phyloP scores from a whole-genome alignment of 2,329 filamentous ascomycete genomes.

The Fusarium oligoseptatum region DNA sequence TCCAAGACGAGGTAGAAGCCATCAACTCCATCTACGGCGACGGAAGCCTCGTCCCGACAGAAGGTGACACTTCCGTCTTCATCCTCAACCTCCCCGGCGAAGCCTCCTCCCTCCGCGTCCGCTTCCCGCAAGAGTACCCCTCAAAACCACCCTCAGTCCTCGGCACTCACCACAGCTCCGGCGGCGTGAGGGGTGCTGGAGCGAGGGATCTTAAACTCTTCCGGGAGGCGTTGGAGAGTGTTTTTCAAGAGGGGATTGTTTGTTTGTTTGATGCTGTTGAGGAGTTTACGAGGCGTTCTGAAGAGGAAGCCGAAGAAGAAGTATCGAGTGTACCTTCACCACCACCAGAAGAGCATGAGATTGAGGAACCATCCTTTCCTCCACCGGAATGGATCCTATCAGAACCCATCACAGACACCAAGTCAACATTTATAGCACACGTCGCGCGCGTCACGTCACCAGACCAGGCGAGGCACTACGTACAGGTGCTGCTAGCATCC shows the following conservation, averaged over 20 bases:
- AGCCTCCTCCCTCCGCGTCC: conserved; percentile 70
- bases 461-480: conserved; percentile 76
- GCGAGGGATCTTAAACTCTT: conserved; percentile 78
- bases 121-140: conserved; percentile 82
- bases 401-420: conserved; percentile 81
- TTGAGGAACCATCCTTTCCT: conserved; percentile 36
- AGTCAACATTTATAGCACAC: conserved; percentile 88
- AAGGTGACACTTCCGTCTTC: conserved; percentile 58
- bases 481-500: conserved; percentile 81
- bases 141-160: conserved; percentile 78
- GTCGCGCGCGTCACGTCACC: conserved; percentile 78
- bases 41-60: conserved; percentile 66
- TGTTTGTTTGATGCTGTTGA: conserved; percentile 95
- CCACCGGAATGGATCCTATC: conserved; percentile 76
- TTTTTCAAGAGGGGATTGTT: conserved; percentile 80
- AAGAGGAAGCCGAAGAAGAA: conserved; percentile 46
- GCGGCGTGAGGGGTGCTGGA: conserved; percentile 79
- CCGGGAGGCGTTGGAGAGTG: conserved; percentile 72
- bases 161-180: conserved; percentile 85
- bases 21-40: conserved; percentile 88
- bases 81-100: conserved; percentile 77
- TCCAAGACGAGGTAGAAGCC: conserved; percentile 81
- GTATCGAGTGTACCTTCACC: conserved; percentile 37
- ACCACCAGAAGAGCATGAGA: conserved; percentile 4
- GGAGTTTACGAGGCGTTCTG: conserved; percentile 67